Percentiles rank a stretch among this genome's conserved stretches.
These are phyloP conservation scores for Monilinia fructicola DNA, from an alignment of 2,329 filamentous ascomycete species.

Conservation along the genomic window DNA sequence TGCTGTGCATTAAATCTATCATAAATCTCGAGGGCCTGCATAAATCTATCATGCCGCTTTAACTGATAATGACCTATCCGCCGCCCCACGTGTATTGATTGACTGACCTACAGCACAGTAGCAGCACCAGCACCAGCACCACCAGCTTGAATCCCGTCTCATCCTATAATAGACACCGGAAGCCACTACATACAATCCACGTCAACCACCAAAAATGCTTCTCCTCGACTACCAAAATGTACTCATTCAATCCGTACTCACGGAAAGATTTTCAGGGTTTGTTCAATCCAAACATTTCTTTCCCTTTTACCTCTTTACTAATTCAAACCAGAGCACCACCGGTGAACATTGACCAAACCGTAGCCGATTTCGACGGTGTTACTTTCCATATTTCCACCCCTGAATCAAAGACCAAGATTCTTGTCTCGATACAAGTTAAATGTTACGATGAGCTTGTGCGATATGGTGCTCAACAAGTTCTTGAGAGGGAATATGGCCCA, in stretches of 20 bases:
- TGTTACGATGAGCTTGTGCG: constrained; percentile 90
- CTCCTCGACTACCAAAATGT: constrained; percentile 99
- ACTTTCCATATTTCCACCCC: constrained; percentile 98
- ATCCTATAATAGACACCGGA: background rate
- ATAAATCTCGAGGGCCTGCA: too few relatives aligned
- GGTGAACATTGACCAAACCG: constrained; percentile 91
- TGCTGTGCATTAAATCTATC: too few relatives aligned
- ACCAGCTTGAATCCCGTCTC: constrained; percentile 14
- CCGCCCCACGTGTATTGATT: constrained; percentile 26
- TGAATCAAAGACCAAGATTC: constrained; percentile 88
- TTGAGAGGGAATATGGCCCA: constrained; percentile 90
- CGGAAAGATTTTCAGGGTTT: constrained; percentile 71
- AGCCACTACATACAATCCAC: constrained; percentile 7
- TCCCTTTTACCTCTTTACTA: constrained; percentile 30
- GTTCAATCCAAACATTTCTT: constrained; percentile 18
- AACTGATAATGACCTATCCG: background rate
- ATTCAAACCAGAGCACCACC: constrained; percentile 68
- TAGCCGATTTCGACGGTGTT: constrained; percentile 98
- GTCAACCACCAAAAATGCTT: constrained; percentile 61
- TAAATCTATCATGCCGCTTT: constrained; percentile 24
- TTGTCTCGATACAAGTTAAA: constrained; percentile 91
- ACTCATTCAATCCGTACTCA: constrained; percentile 92
- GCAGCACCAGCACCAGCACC: constrained; percentile 5
- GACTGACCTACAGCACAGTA: constrained; percentile 20
- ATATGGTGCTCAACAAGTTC: constrained; percentile 88